phyloP scores from a whole-genome alignment of 176 grass and related monocot genomes.

The Poa pratensis region DNA sequence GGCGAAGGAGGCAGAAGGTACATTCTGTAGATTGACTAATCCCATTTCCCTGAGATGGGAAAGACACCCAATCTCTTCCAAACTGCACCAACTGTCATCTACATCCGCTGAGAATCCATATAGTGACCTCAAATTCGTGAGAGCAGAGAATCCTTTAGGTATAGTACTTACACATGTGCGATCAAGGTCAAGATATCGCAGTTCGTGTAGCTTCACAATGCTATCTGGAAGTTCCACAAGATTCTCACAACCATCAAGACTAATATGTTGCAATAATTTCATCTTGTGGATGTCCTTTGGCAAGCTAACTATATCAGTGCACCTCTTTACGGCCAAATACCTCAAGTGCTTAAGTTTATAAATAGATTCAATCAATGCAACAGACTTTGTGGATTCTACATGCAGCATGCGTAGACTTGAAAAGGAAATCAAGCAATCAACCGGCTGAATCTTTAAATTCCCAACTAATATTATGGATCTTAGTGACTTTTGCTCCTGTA shows the following conservation, averaged over 20 bases:
- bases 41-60: neutral
- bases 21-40: fast-evolving
- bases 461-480: slow-evolving; percentile 42
- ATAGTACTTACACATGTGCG: neutral
- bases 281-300: slow-evolving; percentile 16
- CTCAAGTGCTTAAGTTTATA: slow-evolving; percentile 42
- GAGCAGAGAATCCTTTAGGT: neutral
- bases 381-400: neutral
- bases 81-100: slow-evolving; percentile 10
- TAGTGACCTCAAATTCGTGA: slow-evolving; percentile 2
- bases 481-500: neutral
- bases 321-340: neutral
- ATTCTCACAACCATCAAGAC: fast-evolving
- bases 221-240: neutral
- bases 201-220: neutral
- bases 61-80: neutral
- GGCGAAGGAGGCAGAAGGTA: neutral
- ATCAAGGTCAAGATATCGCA: slow-evolving; percentile 10
- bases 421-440: neutral
- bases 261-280: slow-evolving; percentile 36
- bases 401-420: slow-evolving; percentile 13
- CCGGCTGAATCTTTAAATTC: neutral
- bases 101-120: neutral
- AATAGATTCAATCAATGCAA: neutral
- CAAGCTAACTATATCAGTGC: neutral